A percentile compares a stretch with the other conserved stretches of the same genome.
These are phyloP conservation scores for Talaromyces borbonicus DNA, from an alignment of 495 filamentous ascomycete species.

Conservation along the genomic window DNA sequence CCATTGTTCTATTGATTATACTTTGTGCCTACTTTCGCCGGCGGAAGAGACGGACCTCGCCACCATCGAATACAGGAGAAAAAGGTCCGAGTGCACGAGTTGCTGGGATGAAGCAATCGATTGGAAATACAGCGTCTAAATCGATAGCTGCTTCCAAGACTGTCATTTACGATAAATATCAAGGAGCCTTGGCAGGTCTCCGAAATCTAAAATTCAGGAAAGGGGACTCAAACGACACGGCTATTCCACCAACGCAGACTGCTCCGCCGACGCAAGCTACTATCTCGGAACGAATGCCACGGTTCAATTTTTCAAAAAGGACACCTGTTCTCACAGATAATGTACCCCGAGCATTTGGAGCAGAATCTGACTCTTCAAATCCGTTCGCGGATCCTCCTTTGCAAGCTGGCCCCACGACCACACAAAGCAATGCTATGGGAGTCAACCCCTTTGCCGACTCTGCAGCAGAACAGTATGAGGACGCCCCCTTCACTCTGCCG, in stretches of 20 bases:
- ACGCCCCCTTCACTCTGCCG: not conserved
- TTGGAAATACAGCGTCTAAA: not conserved
- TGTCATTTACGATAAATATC: not conserved
- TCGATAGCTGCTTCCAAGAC: not conserved
- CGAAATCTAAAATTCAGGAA: not conserved
- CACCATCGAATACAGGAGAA: not conserved
- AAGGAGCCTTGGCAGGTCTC: not conserved
- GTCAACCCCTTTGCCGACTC: not conserved
- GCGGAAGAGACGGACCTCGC: not conserved
- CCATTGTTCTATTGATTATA: not conserved
- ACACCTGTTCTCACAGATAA: too few species aligned
- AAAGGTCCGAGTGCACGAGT: not conserved
- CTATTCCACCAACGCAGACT: not conserved
- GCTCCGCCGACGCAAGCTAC: not conserved
- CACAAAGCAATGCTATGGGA: not conserved
- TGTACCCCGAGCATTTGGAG: too few species aligned
- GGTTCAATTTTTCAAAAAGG: too few species aligned
- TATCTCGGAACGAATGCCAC: too few species aligned
- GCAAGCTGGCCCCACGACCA: not conserved
- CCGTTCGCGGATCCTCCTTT: conserved; percentile 1
- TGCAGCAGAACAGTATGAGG: not conserved
- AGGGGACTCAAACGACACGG: not conserved
- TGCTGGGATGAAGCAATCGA: not conserved
- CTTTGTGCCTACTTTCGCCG: conserved; percentile 1
- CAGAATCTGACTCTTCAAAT: not conserved